Base-by-base conservation (phyloP, 1,139 yeast genomes). In the Yamadazyma songkhlaensis region DNA sequence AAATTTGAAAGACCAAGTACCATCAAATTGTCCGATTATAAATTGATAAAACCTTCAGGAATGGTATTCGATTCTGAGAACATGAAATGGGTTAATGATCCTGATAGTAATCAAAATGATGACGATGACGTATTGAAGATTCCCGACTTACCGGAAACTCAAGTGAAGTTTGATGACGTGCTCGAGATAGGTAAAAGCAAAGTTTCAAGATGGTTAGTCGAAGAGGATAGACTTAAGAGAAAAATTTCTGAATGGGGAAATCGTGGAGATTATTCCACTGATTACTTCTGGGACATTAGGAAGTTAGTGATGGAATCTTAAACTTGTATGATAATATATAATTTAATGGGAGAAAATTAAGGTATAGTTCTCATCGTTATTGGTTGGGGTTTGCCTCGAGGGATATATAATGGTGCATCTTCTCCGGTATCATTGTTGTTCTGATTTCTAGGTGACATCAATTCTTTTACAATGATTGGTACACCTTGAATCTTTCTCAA, bases 31-130 rank as follows among this genome's bases (percentile, higher is more conserved):
- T 52, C 54, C 20, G 72, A 65, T 29, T 51, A 62, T 25, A 48
- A 52, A 26, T 43, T 40, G n/a, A 21, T 28, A 15, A 32, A 46
- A 50, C 25, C 37, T 34, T 33, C 47, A 45, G 12, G 47, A 27
- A 82, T 82, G 88, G 67, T 72, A 31, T 81, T 79, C 52, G 86
- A 81, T 50, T 72, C 77, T 3, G 72, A 69, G 17, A 73, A 74
- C 38, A 59, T 81, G 55, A 64, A 77, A 44, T 81, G 88, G 84
- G 60, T 76, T 8, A 71, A 65, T 40, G 55, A 55, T 22, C 15
- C 17, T 2, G 12, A 13, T 23, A n/a, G 9, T 15, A 20, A 28
- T 28, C 11, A 29, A 10, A 80, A 77, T 42, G 77, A 81, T 4
- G 78, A 81, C 49, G 46, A 45, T 25, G 76, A 69, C 42, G 32